phyloP scores from a whole-genome alignment of 2,329 filamentous ascomycete genomes.

The Diplodia intermedia region DNA sequence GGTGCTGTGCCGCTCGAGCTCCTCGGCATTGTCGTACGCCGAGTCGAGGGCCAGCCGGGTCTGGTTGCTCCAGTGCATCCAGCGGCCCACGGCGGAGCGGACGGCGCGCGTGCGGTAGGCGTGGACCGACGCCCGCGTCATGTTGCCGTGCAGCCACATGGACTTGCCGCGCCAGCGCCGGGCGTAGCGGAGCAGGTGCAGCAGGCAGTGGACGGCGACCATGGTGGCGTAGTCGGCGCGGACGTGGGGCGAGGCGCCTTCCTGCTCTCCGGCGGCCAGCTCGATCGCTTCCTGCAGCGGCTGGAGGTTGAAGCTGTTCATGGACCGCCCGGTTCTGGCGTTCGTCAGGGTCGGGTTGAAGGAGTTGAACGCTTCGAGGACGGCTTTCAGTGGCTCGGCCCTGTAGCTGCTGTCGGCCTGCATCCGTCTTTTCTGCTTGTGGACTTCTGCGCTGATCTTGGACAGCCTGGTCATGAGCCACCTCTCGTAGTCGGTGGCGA shows the following conservation, averaged over 20 bases:
- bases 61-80: neutral
- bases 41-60: neutral
- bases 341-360: too few relatives aligned
- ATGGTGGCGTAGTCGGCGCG: too few relatives aligned
- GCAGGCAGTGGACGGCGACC: too few relatives aligned
- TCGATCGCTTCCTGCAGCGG: neutral
- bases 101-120: neutral
- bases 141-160: neutral
- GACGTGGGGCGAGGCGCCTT: too few relatives aligned
- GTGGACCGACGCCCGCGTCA: neutral
- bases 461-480: neutral
- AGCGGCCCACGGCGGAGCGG: neutral
- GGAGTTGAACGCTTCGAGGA: too few relatives aligned
- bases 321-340: too few relatives aligned
- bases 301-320: too few relatives aligned
- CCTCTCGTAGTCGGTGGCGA: neutral
- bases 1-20: neutral
- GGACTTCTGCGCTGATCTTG: neutral
- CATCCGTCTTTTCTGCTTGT: neutral
- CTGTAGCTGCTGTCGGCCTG: neutral
- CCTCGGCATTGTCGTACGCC: neutral
- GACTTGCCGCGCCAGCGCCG: neutral
- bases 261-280: too few relatives aligned
- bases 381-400: too few relatives aligned
- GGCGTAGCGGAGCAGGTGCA: neutral